Conservation (phyloP, 768 basidiomycete species). For the Porpolomopsis calyptriformis region DNA sequence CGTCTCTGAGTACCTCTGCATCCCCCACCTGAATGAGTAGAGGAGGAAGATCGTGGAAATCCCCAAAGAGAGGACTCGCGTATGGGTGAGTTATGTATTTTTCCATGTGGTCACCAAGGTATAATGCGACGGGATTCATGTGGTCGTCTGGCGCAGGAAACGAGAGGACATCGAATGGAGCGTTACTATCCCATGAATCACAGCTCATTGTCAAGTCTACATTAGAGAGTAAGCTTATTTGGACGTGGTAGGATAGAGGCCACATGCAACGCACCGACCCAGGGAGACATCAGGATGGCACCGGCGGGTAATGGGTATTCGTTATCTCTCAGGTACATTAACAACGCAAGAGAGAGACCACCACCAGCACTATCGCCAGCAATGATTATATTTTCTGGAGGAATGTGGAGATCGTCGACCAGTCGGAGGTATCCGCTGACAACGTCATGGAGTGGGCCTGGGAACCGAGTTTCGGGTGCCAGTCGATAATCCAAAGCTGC, state of each 20-base stretch:
- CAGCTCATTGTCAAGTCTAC: conserved; percentile 92
- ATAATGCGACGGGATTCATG: conserved; percentile 88
- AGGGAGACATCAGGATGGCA: conserved; percentile 84
- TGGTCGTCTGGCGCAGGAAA: conserved; percentile 67
- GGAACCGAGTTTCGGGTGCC: conserved; percentile 91
- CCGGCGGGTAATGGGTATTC: conserved; percentile 74
- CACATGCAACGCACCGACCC: conserved; percentile 68
- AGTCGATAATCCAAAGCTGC: conserved; percentile 93
- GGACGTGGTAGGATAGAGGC: neutral
- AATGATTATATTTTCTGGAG: conserved; percentile 81
- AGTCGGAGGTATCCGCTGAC: conserved; percentile 82
- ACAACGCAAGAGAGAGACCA: conserved; percentile 68
- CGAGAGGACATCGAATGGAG: conserved; percentile 74
- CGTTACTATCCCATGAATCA: conserved; percentile 96
- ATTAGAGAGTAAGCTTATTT: neutral
- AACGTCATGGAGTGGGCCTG: conserved; percentile 78
- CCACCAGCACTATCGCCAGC: conserved; percentile 94
- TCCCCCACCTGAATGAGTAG: conserved; percentile 88
- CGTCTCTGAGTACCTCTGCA: conserved; percentile 90
- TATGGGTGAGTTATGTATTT: conserved; percentile 92
- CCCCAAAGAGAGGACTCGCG: conserved; percentile 88
- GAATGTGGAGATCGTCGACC: conserved; percentile 78
- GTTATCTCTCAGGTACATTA: conserved; percentile 95
- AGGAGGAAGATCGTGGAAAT: conserved; percentile 78
- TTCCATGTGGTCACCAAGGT: conserved; percentile 73